Conservation (phyloP, 2,329 filamentous ascomycete species). For the Colletotrichum liaoningense region DNA sequence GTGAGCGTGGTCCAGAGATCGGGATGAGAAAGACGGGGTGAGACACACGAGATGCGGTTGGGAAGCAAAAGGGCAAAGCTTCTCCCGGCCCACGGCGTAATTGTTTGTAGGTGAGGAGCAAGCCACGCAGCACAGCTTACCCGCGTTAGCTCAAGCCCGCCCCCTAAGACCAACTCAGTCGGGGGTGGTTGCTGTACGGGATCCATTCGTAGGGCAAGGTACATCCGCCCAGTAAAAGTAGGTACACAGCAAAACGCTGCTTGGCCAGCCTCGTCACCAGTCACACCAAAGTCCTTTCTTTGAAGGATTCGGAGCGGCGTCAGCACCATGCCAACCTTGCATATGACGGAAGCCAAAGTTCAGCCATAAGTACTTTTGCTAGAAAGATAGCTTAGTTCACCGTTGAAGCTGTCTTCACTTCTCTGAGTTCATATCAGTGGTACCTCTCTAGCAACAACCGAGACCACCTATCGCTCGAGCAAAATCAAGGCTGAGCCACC, state of each 20-base stretch:
- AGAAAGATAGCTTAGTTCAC: background rate
- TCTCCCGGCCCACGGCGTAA: constrained; percentile 14
- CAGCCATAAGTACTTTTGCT: constrained; percentile 11
- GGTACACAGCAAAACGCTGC: background rate
- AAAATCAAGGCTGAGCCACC: background rate
- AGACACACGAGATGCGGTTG: constrained; percentile 7
- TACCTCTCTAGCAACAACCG: constrained; percentile 7
- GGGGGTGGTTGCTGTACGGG: background rate
- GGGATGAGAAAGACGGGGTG: constrained; percentile 5
- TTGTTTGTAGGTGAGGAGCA: constrained; percentile 11
- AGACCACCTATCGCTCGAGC: background rate
- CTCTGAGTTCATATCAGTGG: background rate
- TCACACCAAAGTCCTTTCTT: background rate
- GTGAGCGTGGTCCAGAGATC: background rate
- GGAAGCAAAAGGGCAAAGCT: background rate
- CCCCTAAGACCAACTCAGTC: constrained; percentile 18
- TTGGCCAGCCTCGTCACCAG: background rate
- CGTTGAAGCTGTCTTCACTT: background rate
- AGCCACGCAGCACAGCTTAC: constrained; percentile 28
- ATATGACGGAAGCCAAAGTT: constrained; percentile 24
- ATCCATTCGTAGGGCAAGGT: background rate
- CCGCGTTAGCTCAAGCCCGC: background rate
- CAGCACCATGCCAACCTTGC: constrained; percentile 19
- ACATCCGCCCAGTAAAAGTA: background rate
- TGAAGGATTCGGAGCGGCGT: constrained; percentile 31